These are phyloP conservation scores for Trametopsis cervina DNA, from an alignment of 768 basidiomycete species.

Conservation along the genomic window DNA sequence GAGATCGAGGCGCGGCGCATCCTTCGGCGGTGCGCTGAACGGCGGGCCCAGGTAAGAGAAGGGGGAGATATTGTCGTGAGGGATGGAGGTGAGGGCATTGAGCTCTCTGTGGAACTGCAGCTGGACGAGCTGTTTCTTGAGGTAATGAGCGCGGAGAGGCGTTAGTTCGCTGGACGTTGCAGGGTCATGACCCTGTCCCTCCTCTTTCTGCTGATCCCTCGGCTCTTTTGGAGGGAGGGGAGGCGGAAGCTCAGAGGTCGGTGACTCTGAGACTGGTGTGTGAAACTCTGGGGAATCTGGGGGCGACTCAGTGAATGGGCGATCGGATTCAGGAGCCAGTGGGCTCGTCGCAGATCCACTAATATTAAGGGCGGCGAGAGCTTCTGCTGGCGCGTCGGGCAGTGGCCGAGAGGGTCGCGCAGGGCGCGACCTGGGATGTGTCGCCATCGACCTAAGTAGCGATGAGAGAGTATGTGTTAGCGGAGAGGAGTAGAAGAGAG, in stretches of 20 bases:
- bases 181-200: background rate
- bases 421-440: background rate
- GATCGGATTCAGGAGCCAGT: conserved; percentile 8
- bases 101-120: conserved; percentile 84
- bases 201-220: background rate
- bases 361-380: background rate
- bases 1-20: conserved; percentile 56
- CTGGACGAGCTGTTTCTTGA: conserved; percentile 91
- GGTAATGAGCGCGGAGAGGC: conserved; percentile 91
- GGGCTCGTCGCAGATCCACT: background rate
- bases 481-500: background rate
- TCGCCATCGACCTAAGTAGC: background rate
- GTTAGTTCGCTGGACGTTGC: conserved; percentile 43
- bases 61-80: conserved; percentile 46
- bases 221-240: background rate
- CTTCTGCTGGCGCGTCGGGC: background rate
- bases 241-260: conserved; percentile 10
- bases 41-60: conserved; percentile 87
- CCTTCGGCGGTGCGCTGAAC: conserved; percentile 65
- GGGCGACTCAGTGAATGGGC: conserved; percentile 7
- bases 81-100: conserved; percentile 47
- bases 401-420: background rate
- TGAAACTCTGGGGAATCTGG: background rate
- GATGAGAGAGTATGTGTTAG: conserved; percentile 1
- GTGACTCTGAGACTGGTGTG: conserved; percentile 3